Evolutionary conservation across 768 basidiomycete species (phyloP).

Genomic region (Russula ochroleuca): DNA sequence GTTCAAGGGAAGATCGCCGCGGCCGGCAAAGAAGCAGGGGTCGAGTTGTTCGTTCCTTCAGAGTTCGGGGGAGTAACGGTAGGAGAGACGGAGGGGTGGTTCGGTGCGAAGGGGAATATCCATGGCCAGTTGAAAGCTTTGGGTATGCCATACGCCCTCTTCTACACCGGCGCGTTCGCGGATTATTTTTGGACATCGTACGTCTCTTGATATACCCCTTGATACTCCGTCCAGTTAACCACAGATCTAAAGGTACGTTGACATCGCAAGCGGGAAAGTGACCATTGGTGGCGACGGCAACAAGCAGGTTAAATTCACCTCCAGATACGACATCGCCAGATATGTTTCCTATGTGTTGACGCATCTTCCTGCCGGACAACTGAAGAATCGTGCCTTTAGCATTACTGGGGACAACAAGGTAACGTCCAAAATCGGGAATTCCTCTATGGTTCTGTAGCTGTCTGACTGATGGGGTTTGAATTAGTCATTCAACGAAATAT

Average conservation of each 20-base stretch:
- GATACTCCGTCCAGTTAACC: neutral
- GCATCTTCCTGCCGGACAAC: neutral
- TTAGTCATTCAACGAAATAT: slow-evolving; percentile 25
- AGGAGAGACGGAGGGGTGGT: neutral
- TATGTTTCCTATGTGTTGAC: neutral
- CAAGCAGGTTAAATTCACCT: slow-evolving; percentile 23
- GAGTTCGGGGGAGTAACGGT: neutral
- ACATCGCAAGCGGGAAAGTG: slow-evolving; percentile 22
- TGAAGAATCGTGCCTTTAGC: neutral
- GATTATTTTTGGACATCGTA: neutral
- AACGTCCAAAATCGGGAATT: neutral
- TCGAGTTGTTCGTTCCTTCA: neutral
- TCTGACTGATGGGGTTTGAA: too few relatives aligned
- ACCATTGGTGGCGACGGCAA: slow-evolving; percentile 26
- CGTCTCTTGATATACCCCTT: neutral
- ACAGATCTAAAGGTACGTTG: slow-evolving; percentile 3
- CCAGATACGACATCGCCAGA: neutral
- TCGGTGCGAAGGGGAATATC: neutral
- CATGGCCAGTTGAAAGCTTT: neutral
- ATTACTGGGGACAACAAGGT: slow-evolving; percentile 12
- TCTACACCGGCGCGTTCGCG: slow-evolving; percentile 22
- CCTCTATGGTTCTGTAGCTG: too few relatives aligned
- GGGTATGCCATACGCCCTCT: slow-evolving; percentile 1
- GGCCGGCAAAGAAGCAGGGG: slow-evolving; percentile 22
- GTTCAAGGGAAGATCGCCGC: slow-evolving; percentile 7